Evolutionary conservation across 2,329 filamentous ascomycete species (phyloP).

Genomic region (Exophiala oligosperma): DNA sequence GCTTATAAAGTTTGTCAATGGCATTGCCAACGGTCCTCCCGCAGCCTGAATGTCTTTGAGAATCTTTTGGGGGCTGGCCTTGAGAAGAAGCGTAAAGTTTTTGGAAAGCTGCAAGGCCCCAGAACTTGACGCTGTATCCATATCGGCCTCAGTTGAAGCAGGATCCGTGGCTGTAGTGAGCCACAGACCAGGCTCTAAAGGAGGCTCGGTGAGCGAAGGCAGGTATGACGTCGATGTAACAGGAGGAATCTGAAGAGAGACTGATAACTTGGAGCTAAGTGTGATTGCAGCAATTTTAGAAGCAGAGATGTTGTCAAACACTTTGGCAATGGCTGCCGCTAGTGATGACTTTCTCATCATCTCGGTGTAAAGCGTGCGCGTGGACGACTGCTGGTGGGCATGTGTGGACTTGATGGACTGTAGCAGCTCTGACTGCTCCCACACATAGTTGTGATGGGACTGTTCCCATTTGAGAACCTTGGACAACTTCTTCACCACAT

Average conservation of each 20-base stretch:
- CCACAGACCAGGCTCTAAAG: slow-evolving; percentile 70
- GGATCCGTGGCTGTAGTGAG: slow-evolving; percentile 82
- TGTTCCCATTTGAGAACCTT: slow-evolving; percentile 93
- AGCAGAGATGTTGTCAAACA: slow-evolving; percentile 77
- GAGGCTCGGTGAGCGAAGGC: slow-evolving; percentile 65
- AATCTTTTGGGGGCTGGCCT: slow-evolving; percentile 79
- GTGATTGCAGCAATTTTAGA: slow-evolving; percentile 81
- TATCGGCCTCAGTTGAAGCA: slow-evolving; percentile 57
- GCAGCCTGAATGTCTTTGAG: slow-evolving; percentile 69
- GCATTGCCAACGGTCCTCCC: slow-evolving; percentile 70
- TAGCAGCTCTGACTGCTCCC: slow-evolving; percentile 84
- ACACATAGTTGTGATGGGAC: slow-evolving; percentile 84
- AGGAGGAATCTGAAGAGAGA: slow-evolving; percentile 63
- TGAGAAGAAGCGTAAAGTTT: slow-evolving; percentile 81
- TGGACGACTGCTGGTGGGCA: slow-evolving; percentile 16
- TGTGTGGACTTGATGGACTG: slow-evolving; percentile 64
- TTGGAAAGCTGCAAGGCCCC: slow-evolving; percentile 67
- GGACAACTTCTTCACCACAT: slow-evolving; percentile 88
- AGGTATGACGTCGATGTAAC: slow-evolving; percentile 70
- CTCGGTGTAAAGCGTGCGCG: slow-evolving; percentile 39
- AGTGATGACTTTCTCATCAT: slow-evolving; percentile 67
- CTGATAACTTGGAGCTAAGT: slow-evolving; percentile 49
- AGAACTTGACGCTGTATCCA: slow-evolving; percentile 43
- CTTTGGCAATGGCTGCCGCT: slow-evolving; percentile 76
- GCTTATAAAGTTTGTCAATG: slow-evolving; percentile 72